Conservation (phyloP, 805 yeast genomes). For the Lipomyces yamanashiensis region DNA sequence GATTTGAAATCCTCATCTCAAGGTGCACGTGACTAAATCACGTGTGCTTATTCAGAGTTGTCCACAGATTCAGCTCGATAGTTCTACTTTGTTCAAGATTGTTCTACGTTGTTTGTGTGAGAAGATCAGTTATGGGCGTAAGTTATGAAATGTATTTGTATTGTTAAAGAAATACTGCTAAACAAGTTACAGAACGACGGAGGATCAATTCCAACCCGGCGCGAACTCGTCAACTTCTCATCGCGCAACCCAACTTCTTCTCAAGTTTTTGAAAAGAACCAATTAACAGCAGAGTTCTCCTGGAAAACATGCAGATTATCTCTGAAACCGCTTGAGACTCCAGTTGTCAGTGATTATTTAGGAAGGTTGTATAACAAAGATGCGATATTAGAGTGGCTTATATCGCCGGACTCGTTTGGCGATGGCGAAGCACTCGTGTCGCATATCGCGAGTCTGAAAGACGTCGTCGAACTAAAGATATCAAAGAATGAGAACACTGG, state of each 20-base stretch:
- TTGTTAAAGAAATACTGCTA: not conserved
- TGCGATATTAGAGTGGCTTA: slow-evolving; percentile 59
- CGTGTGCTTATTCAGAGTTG: not conserved
- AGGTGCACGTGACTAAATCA: not conserved
- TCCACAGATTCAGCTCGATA: not conserved
- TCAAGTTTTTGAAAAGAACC: slow-evolving; percentile 31
- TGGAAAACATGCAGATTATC: slow-evolving; percentile 58
- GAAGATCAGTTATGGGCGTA: slow-evolving; percentile 14
- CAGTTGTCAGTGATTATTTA: slow-evolving; percentile 68
- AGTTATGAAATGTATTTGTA: not conserved
- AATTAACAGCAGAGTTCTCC: slow-evolving; percentile 22
- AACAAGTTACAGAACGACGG: slow-evolving; percentile 36
- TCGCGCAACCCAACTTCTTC: slow-evolving; percentile 30
- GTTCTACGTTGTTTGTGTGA: not conserved
- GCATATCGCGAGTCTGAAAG: slow-evolving; percentile 51
- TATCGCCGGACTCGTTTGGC: slow-evolving; percentile 47
- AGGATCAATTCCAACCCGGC: slow-evolving; percentile 39
- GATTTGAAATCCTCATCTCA: not conserved
- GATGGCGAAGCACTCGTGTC: slow-evolving; percentile 41
- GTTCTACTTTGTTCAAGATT: not conserved
- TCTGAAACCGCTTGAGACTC: slow-evolving; percentile 52
- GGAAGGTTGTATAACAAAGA: slow-evolving; percentile 73
- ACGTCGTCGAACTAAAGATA: slow-evolving; percentile 53
- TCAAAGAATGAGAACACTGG: slow-evolving; percentile 4
- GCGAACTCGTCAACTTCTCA: slow-evolving; percentile 37